These are phyloP conservation scores for Cryptosporidium parvum DNA, from an alignment of 169 alveolate species.

Conservation along the genomic window DNA sequence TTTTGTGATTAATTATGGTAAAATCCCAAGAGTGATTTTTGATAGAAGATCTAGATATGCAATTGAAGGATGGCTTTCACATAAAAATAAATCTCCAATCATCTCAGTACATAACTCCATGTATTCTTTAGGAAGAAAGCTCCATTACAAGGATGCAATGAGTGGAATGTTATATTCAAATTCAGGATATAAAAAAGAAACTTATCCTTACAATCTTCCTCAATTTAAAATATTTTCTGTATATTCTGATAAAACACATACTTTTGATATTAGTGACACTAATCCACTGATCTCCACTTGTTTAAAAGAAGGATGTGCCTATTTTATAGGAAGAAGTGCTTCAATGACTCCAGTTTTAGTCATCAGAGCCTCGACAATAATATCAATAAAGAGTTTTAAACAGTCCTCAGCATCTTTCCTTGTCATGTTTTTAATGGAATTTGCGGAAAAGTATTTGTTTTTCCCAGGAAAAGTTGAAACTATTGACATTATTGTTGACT, in stretches of 20 bases:
- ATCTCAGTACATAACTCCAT: conserved; percentile 48
- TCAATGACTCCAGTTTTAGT: conserved; percentile 34
- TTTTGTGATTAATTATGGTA: conserved; percentile 53
- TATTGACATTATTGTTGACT: conserved; percentile 48
- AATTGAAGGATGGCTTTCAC: conserved; percentile 64
- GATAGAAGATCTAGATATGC: conserved; percentile 56
- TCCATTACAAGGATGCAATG: conserved; percentile 20
- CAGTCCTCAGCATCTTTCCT: conserved; percentile 57
- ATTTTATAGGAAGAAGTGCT: conserved; percentile 61
- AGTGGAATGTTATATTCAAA: not conserved
- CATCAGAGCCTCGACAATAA: conserved; percentile 24
- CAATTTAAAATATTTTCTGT: conserved; percentile 27
- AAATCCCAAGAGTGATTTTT: conserved; percentile 43
- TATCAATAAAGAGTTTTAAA: conserved; percentile 52
- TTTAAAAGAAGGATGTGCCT: conserved; percentile 63
- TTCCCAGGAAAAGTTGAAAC: conserved; percentile 59
- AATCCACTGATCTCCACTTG: conserved; percentile 37
- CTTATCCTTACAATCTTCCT: conserved; percentile 40
- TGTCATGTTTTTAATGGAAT: conserved; percentile 46
- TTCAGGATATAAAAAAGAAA: not conserved
- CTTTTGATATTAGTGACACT: conserved; percentile 43
- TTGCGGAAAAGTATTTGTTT: conserved; percentile 64
- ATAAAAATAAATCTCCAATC: conserved; percentile 60
- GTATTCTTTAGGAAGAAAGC: conserved; percentile 65
- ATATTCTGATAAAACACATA: conserved; percentile 32